Evolutionary conservation across 2,329 filamentous ascomycete species (phyloP), one percentile per base, ranked within the genome.

Genomic region (Ophiocordyceps robertsii): DNA sequence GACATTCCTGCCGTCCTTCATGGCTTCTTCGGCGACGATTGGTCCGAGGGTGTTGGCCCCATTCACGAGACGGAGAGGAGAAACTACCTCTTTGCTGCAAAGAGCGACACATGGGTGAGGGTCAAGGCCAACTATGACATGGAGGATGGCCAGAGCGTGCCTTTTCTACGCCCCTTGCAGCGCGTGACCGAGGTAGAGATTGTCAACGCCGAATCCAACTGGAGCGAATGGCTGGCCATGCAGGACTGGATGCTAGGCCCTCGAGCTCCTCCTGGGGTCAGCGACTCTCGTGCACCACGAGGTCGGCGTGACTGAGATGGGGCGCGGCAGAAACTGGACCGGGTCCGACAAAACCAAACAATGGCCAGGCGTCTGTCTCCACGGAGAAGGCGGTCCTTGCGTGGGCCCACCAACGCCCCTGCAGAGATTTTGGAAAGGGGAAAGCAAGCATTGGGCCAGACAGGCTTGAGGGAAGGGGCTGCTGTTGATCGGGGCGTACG

Each of bases 231-330:
- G 90, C 67, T 95, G 29, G 86, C 86, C 12, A 93, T 95, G 86
- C 87, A 95, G 61, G 90, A 95, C 61, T 96, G 90, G 90, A 94
- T 95, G 88, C 68, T 95, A n/a, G 89, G 89, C 2, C 84, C 85
- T 1, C 69, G 85, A 47, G 81, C 82, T 29, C 84, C 82, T 29
- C 43, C 44, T 3, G 49, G 55, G n/a, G 53, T 53, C 24, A 49
- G 48, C 14, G 51, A 58, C 35, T 55, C 21, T 47, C 51, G 30
- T 30, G 37, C 37, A 24, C 41, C 16, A 21, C 16, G 38, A 41
- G 32, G 29, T n/a, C 17, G 17, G 33, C 30, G 24, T 9, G 30
- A 35, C 33, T 21, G 37, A 47, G 19, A 31, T 38, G 27, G 49
- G 39, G 12, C 24, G 17, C 33, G 33, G 17, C n/a, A 33, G 10